A percentile compares a stretch with the other conserved stretches of the same genome.
These are phyloP conservation scores for Fusarium hostae DNA, from an alignment of 2,329 filamentous ascomycete genomes.

Conservation along the genomic window DNA sequence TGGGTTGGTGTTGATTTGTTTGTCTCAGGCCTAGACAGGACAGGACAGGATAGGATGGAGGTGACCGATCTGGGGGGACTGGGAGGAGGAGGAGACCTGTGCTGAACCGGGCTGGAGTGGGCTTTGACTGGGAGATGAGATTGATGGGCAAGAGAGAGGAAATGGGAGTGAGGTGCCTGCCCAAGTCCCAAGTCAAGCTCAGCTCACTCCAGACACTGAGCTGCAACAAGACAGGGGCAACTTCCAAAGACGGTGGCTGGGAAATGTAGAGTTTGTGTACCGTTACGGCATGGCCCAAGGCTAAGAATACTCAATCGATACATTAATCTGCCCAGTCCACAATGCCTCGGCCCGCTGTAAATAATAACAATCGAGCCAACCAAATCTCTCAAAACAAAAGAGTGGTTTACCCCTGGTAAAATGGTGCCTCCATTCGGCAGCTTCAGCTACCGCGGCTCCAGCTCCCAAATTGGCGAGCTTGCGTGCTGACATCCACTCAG, in stretches of 20 bases:
- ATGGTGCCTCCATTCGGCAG: constrained; percentile 20
- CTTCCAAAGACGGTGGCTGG: constrained; percentile 31
- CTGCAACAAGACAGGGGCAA: constrained; percentile 32
- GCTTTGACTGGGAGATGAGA: constrained; percentile 34
- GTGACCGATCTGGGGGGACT: constrained; percentile 11
- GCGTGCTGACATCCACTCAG: constrained; percentile 23
- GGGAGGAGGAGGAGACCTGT: constrained; percentile 14
- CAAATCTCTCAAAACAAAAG: neutral
- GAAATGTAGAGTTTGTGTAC: constrained; percentile 26
- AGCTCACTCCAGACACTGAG: constrained; percentile 32
- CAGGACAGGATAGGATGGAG: neutral
- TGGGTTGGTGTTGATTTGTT: constrained; percentile 40
- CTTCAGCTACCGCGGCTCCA: constrained; percentile 32
- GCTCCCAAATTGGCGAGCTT: constrained; percentile 27
- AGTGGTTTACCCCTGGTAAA: constrained; percentile 36
- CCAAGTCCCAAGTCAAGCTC: constrained; percentile 22
- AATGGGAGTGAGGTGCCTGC: constrained; percentile 17
- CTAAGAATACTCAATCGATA: constrained; percentile 14
- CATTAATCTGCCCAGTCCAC: constrained; percentile 4
- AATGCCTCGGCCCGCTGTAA: constrained; percentile 35
- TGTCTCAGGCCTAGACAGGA: constrained; percentile 20
- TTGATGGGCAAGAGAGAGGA: constrained; percentile 6
- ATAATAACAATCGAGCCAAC: constrained; percentile 25
- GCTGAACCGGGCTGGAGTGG: constrained; percentile 6
- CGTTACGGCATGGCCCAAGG: neutral